Base-by-base conservation (phyloP, 345 rosid genomes). In the sweet orange (Citrus sinensis) region DNA sequence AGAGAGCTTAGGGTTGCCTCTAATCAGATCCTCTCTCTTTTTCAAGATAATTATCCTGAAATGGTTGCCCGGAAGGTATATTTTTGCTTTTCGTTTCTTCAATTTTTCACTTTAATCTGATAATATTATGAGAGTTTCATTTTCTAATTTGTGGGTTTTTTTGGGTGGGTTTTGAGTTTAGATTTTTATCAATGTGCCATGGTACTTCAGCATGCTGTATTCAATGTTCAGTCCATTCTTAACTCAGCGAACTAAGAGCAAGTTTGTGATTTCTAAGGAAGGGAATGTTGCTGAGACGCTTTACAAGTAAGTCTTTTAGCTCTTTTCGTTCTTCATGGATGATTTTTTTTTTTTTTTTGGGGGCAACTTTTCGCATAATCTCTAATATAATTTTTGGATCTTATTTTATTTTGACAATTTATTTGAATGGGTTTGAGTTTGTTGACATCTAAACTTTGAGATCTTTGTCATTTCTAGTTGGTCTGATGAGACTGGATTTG, bases 21-120 rank as follows among this genome's bases (percentile, higher is more conserved):
- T 34, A 91, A 92, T 46, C 97, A 94, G 79, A 94, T 97, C 79
- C 89, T 97, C 27, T 92, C 98, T 66, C 87, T 97, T 27, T 97
- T 97, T 46, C 99, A 97, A 77, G 98, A 97, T 77, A 97, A 97
- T 86, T 97, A 97, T 82, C 99, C 99, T 29, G 99, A 97, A 79
- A 90, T 94, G 99, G 99, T 97, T 29, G 99, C 98, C 77, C 92
- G 97, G 25, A 97, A 97, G 99, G 99, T 96, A 73, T 54, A 13
- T 16, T 3, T 22, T 0, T 20, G 49, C 20, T 59, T 39, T 1
- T 37, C 24, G 55, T n/a, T 40, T 35, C 4, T 5, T 22, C 22
- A 9, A 1, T 13, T 61, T 62, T 34, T 66, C 16, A 63, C 37
- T 13, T 16, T 14, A 27, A 14, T 58, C 30, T n/a, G 4, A 42